Evolutionary conservation across 108 stramenopile genomes (phyloP), one percentile per base, ranked within the genome.

Genomic region (Cylindrotheca fusiformis): DNA sequence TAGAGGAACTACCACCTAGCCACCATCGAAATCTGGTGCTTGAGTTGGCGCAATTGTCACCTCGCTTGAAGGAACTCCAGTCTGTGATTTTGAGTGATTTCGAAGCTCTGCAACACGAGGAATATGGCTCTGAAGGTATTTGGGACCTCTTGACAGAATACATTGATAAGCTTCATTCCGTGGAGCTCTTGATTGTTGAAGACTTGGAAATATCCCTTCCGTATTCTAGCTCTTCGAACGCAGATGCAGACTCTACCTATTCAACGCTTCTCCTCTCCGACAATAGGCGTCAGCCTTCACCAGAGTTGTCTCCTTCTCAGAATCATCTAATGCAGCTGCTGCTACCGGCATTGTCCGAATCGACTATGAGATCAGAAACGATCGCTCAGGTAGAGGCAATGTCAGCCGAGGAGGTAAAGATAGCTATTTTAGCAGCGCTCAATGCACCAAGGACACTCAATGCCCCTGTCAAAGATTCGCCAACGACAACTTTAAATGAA

Each of bases 171-270:
- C 60, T 90, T 12, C 88, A 86, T 51, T 70, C 79, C 22, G 65
- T 82, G 45, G 88, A 90, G 55, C 36, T 90, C 28, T 60, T 84
- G 47, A 32, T 90, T 1, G 53, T 90, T 4, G 88, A 90, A 52
- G 88, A 90, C 33, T 25, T 77, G 27, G 76, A 77, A 55, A 53
- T 33, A 44, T 69, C 54, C 25, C 24, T 53, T 22, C 50, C 58
- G 2, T 25, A 45, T 25, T 41, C 14, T 14, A 41, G 14, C 36
- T n/a, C n/a, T n/a, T n/a, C n/a, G n/a, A n/a, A n/a, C n/a, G n/a
- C n/a, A n/a, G n/a, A n/a, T n/a, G n/a, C n/a, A n/a, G n/a, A n/a
- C n/a, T n/a, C n/a, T n/a, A n/a, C n/a, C n/a, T n/a, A n/a, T n/a
- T n/a, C n/a, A n/a, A n/a, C n/a, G n/a, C n/a, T n/a, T n/a, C n/a